Base-by-base conservation (phyloP, 345 rosid genomes). In the Populus euphratica region DNA sequence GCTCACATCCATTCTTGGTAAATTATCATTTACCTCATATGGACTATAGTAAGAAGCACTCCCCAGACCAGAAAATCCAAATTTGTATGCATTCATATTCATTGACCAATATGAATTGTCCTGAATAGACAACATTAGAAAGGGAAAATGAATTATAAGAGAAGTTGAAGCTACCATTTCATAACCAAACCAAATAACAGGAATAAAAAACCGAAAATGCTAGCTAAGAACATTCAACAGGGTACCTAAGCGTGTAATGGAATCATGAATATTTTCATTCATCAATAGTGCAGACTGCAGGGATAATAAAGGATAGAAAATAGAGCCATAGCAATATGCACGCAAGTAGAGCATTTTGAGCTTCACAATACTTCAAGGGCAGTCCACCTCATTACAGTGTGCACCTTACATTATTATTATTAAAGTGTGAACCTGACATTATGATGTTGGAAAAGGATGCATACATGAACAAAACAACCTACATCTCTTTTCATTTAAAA, bases 21-120 rank as follows among this genome's bases (percentile, higher is more conserved):
- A 68, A 78, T 83, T 86, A 81, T 85, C 89, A 81, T 78, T 86
- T 75, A 82, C 85, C 85, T 84, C 92, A 74, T 85, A 86, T n/a
- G 79, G 76, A 77, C 83, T 65, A 70, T 83, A 86, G 74, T 85
- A 87, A 76, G 83, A 76, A 31, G 83, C 81, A 83, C 79, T 83
- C 78, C 84, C 89, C 18, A 78, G 84, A 77, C 83, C 88, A 79
- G 91, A 86, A 82, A 79, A 76, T 70, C 89, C 94, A 85, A 82
- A 87, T 82, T 88, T 88, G 81, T 89, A 88, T 64, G 89, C 83
- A 81, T 85, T 86, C 90, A 86, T 78, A 68, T 79, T 88, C 87
- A 85, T 82, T 7, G 88, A 76, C 92, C 89, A 86, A 79, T 85
- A 86, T 27, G 80, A 69, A 77, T 85, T 86, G 81, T 88, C 90